Base-by-base conservation (phyloP, 1,139 yeast genomes). In the Hanseniaspora sp. region DNA sequence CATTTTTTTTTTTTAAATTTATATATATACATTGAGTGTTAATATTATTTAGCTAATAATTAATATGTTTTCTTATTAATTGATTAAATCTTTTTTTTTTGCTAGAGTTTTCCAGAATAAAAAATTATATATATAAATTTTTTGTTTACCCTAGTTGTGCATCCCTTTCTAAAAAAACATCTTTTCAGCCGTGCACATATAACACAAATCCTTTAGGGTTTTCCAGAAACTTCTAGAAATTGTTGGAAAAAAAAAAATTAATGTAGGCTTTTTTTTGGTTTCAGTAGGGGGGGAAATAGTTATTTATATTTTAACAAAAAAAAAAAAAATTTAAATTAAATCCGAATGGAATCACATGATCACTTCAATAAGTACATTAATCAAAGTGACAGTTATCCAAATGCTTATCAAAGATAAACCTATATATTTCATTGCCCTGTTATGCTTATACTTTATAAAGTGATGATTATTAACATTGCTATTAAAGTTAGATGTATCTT, bases 281-380 rank as follows among this genome's bases (percentile, higher is more conserved):
- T n/a, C n/a, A n/a, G n/a, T n/a, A n/a, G n/a, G n/a, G n/a, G n/a
- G n/a, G n/a, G n/a, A n/a, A n/a, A n/a, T n/a, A n/a, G n/a, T n/a
- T n/a, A n/a, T n/a, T n/a, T n/a, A n/a, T n/a, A n/a, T n/a, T n/a
- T n/a, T n/a, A n/a, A n/a, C n/a, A n/a, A n/a, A n/a, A n/a, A n/a
- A n/a, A n/a, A n/a, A n/a, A n/a, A n/a, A n/a, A n/a, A n/a, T n/a
- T n/a, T n/a, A n/a, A n/a, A 33, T 13, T 13, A 17, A 7, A 8
- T n/a, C 15, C 45, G 13, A 41, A 5, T 17, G 23, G 23, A 2
- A 30, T 29, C 45, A 48, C 33, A 34, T 38, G 23, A 42, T 23
- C 5, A 49, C 38, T 37, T 54, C 56, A 9, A 54, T 38, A 12
- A 46, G 13, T 2, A 54, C 56, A 41, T 54, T 54, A 7, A 49